A percentile compares a stretch with the other conserved stretches of the same genome.
phyloP scores from a whole-genome alignment of 306 rosid genomes.

The Elaeagnus macrophylla region DNA sequence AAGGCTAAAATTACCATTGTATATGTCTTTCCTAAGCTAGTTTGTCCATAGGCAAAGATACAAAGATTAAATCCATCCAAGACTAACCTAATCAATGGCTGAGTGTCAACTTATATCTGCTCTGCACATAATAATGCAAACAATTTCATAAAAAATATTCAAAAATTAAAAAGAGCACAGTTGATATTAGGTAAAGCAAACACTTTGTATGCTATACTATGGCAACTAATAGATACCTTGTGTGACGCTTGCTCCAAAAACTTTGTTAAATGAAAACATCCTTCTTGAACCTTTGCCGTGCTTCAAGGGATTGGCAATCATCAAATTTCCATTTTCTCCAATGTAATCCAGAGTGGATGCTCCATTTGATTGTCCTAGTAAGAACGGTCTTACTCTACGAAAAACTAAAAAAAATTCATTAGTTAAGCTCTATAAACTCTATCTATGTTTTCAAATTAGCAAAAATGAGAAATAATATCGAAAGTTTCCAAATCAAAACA shows the following conservation, averaged over 20 bases:
- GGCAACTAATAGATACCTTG: slow-evolving; percentile 46
- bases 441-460: too few relatives aligned
- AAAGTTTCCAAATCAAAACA: slow-evolving; percentile 2
- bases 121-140: slow-evolving; percentile 42
- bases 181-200: too few relatives aligned
- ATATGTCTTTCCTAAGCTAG: slow-evolving; percentile 96
- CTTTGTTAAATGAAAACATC: slow-evolving; percentile 84
- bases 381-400: slow-evolving; percentile 90
- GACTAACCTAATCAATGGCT: slow-evolving; percentile 71
- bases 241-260: slow-evolving; percentile 70
- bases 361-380: slow-evolving; percentile 54
- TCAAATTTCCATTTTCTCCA: slow-evolving; percentile 90
- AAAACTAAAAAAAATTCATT: slow-evolving; percentile 36
- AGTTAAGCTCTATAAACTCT: not conserved
- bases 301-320: slow-evolving; percentile 83
- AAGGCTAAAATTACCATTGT: slow-evolving; percentile 59
- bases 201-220: not conserved
- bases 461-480: too few relatives aligned
- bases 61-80: slow-evolving; percentile 87
- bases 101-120: slow-evolving; percentile 78
- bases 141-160: slow-evolving; percentile 10
- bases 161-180: not conserved
- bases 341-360: slow-evolving; percentile 78
- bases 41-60: slow-evolving; percentile 96
- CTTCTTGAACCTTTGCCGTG: slow-evolving; percentile 83